These are phyloP conservation scores for Annulohypoxylon truncatum DNA, from an alignment of 2,329 filamentous ascomycete genomes.

Conservation along the genomic window DNA sequence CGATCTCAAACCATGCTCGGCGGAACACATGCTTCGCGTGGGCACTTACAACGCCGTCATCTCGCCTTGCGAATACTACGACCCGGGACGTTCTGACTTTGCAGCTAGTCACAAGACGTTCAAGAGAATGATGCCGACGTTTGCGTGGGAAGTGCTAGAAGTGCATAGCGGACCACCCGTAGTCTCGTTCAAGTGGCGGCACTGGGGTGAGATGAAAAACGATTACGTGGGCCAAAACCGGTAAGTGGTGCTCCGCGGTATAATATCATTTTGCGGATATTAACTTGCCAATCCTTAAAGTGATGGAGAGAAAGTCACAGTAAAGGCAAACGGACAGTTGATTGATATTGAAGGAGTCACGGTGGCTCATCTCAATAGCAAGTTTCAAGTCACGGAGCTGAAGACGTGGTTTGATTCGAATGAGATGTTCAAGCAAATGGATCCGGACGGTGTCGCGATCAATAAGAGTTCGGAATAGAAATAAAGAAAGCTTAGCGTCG, in stretches of 20 bases:
- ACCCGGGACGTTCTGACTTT: conserved; percentile 1
- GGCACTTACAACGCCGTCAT: conserved; percentile 11
- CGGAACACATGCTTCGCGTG: conserved; percentile 13
- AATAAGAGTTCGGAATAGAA: neutral
- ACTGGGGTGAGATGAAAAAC: conserved; percentile 17
- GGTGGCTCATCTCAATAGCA: neutral
- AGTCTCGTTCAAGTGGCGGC: conserved; percentile 5
- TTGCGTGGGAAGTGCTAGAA: conserved; percentile 9
- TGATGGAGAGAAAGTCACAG: neutral
- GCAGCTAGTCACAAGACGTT: conserved; percentile 6
- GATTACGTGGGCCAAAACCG: conserved; percentile 1
- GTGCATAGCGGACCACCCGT: conserved; percentile 6
- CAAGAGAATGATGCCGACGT: conserved; percentile 13
- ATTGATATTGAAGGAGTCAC: conserved; percentile 6
- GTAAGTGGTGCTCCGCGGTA: neutral
- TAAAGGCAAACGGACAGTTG: conserved; percentile 6
- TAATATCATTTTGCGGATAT: neutral
- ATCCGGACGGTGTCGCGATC: neutral
- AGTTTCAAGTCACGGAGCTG: neutral
- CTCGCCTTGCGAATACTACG: conserved; percentile 5
- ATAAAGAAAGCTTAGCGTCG: neutral
- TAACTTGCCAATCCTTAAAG: neutral
- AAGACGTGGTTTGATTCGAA: conserved; percentile 11
- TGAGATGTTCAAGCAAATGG: conserved; percentile 14
- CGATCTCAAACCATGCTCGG: conserved; percentile 3